A percentile compares a stretch with the other conserved stretches of the same genome.
phyloP scores from a whole-genome alignment of 164 flowering plant species.

The Platanus orientalis region DNA sequence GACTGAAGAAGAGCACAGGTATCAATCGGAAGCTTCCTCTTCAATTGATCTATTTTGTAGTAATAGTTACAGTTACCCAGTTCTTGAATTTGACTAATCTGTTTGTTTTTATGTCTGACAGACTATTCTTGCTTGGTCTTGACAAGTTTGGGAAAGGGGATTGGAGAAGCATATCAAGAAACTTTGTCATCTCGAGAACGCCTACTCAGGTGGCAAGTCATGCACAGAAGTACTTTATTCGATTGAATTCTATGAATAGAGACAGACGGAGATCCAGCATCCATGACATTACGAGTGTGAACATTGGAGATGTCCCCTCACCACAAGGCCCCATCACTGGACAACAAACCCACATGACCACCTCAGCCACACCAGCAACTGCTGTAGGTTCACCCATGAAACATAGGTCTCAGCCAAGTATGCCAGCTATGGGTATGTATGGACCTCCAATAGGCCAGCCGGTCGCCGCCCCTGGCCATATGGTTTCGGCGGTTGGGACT shows the following conservation, averaged over 20 bases:
- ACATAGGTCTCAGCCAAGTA: conserved; percentile 31
- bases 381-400: conserved; percentile 20
- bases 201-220: conserved; percentile 84
- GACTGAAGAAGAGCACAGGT: conserved; percentile 98
- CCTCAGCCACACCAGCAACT: conserved; percentile 10
- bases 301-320: conserved; percentile 35
- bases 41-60: too few relatives aligned
- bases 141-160: conserved; percentile 86
- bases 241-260: conserved; percentile 71
- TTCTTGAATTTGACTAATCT: not conserved
- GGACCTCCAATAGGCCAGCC: conserved; percentile 69
- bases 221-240: conserved; percentile 78
- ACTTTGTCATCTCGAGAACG: conserved; percentile 67
- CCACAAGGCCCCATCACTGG: conserved; percentile 54
- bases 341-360: conserved; percentile 30
- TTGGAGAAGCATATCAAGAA: conserved; percentile 82
- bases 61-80: not conserved
- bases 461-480: conserved; percentile 41
- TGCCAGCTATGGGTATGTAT: conserved; percentile 48
- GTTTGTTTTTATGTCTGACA: conserved; percentile 10
- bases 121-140: conserved; percentile 67
- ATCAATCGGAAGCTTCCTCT: not conserved
- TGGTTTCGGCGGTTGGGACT: conserved; percentile 68
- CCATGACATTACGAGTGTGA: conserved; percentile 77
- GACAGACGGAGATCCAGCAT: conserved; percentile 79